Percentiles rank a stretch among this genome's conserved stretches.
These are phyloP conservation scores for Xylariaceae sp. DNA, from an alignment of 2,329 filamentous ascomycete species.

Conservation along the genomic window DNA sequence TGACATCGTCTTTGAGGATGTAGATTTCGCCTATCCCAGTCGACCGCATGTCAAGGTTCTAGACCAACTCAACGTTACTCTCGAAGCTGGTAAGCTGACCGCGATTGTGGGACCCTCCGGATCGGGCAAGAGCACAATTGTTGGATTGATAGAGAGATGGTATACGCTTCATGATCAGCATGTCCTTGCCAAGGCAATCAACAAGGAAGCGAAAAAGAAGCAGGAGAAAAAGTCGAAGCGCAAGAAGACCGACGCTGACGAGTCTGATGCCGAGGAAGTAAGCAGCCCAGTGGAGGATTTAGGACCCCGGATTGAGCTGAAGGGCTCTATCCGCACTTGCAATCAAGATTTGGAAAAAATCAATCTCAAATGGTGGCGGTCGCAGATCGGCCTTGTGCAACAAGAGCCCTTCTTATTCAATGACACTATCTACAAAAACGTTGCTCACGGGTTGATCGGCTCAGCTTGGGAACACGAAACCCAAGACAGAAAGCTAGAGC, in stretches of 20 bases:
- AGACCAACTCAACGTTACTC: constrained; percentile 52
- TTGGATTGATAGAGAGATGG: constrained; percentile 68
- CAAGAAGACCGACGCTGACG: constrained; percentile 29
- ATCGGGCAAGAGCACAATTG: constrained; percentile 70
- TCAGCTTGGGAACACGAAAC: constrained; percentile 49
- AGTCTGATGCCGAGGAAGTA: constrained; percentile 25
- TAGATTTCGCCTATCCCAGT: constrained; percentile 71
- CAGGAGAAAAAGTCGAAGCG: constrained; percentile 35
- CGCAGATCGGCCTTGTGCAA: constrained; percentile 61
- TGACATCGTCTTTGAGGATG: constrained; percentile 58
- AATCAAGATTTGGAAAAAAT: constrained; percentile 52
- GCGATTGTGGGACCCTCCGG: constrained; percentile 72
- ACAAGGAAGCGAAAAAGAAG: constrained; percentile 43
- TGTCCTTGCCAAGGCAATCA: constrained; percentile 47
- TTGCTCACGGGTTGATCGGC: constrained; percentile 55
- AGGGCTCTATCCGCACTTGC: constrained; percentile 51
- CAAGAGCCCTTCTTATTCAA: constrained; percentile 68
- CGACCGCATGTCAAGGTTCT: constrained; percentile 62
- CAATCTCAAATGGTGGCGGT: constrained; percentile 60
- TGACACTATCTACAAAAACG: constrained; percentile 60
- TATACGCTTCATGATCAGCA: constrained; percentile 58
- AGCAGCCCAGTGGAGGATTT: constrained; percentile 29
- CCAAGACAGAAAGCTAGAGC: constrained; percentile 51
- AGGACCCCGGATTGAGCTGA: constrained; percentile 43
- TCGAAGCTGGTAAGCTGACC: constrained; percentile 63